Percentiles rank a stretch among this genome's conserved stretches.
These are phyloP conservation scores for Fusarium equiseti DNA, from an alignment of 2,329 filamentous ascomycete species.

Conservation along the genomic window DNA sequence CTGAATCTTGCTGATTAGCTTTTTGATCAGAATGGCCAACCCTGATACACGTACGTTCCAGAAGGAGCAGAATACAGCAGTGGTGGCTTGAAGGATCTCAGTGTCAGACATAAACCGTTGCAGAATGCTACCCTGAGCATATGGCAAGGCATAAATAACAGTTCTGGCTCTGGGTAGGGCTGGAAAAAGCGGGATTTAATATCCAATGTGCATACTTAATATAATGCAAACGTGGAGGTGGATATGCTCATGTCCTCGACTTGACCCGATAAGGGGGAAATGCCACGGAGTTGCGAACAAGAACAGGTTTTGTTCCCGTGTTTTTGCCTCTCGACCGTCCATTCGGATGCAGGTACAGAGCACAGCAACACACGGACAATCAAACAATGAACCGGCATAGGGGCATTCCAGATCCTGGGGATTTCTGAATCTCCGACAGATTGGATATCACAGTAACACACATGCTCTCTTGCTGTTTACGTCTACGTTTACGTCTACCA, in stretches of 20 bases:
- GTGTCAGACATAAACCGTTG: conserved; percentile 25
- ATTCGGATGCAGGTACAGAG: conserved; percentile 16
- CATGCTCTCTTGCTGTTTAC: not conserved
- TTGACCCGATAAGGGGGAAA: conserved; percentile 13
- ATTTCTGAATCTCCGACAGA: not conserved
- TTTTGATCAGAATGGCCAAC: not conserved
- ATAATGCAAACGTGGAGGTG: conserved; percentile 28
- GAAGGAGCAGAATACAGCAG: not conserved
- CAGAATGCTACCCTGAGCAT: conserved; percentile 20
- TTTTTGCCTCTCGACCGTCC: not conserved
- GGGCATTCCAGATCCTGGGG: conserved; percentile 5
- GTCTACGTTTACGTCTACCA: not conserved
- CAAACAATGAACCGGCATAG: conserved; percentile 8
- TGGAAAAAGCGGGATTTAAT: conserved; percentile 32
- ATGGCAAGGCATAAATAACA: conserved; percentile 25
- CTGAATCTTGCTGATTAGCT: conserved; percentile 19
- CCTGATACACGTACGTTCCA: not conserved
- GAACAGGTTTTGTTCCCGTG: conserved; percentile 2
- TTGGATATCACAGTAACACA: not conserved
- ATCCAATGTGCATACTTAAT: conserved; percentile 7
- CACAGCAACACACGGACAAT: conserved; percentile 7
- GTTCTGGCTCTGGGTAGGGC: conserved; percentile 27
- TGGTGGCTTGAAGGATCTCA: conserved; percentile 16
- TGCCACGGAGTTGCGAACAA: conserved; percentile 4
- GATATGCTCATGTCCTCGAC: not conserved